Conservation (phyloP, 139 green algal species). For the Parachlorella kessleri region DNA sequence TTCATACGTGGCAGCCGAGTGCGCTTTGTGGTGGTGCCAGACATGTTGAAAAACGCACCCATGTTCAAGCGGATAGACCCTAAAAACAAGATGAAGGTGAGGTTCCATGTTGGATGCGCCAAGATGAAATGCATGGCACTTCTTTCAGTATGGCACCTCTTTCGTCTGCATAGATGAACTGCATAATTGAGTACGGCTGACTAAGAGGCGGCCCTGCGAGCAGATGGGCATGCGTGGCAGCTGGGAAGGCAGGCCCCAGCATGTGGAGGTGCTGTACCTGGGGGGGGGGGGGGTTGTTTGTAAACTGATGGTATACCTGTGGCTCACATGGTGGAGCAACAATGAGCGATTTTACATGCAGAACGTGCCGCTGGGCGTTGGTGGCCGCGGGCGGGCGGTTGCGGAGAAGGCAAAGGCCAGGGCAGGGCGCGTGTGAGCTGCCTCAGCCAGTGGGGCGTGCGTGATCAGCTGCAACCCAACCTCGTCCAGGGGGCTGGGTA, state of each 20-base stretch:
- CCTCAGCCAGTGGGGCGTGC: constrained; percentile 11
- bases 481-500: constrained; percentile 14
- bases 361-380: constrained; percentile 22
- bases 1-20: constrained; percentile 87
- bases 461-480: constrained; percentile 24
- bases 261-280: too few relatives aligned
- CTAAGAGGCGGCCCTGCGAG: too few relatives aligned
- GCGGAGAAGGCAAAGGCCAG: neutral
- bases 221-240: too few relatives aligned
- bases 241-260: too few relatives aligned
- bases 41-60: constrained; percentile 99
- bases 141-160: too few relatives aligned
- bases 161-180: too few relatives aligned
- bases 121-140: too few relatives aligned
- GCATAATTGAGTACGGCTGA: too few relatives aligned
- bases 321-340: too few relatives aligned
- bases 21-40: constrained; percentile 95
- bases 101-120: too few relatives aligned
- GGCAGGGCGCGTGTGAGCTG: neutral
- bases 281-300: too few relatives aligned
- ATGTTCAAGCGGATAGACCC: constrained; percentile 99
- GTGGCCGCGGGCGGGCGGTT: constrained; percentile 16
- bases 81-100: constrained; percentile 73
- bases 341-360: constrained; percentile 29
- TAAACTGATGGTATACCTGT: too few relatives aligned